Conservation (phyloP, 2,329 filamentous ascomycete species). For the Fusarium sp. region DNA sequence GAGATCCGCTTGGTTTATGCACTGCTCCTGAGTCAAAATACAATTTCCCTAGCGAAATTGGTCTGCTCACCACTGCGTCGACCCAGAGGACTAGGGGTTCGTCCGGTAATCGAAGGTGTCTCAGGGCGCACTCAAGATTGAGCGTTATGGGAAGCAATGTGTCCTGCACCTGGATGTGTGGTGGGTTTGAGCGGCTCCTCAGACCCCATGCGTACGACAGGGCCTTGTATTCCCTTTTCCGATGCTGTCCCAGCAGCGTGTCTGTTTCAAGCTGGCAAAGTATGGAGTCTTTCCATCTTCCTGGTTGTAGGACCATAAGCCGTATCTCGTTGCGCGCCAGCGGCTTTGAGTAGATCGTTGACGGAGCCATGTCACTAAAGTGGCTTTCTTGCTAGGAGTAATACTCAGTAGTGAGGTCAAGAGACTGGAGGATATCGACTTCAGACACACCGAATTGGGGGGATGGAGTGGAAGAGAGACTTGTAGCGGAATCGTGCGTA, state of each 20-base stretch:
- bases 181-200: not conserved
- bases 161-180: not conserved
- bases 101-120: not conserved
- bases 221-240: not conserved
- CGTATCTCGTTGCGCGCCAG: not conserved
- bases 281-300: not conserved
- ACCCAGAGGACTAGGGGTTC: not conserved
- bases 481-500: fast-evolving
- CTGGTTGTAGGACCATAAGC: not conserved
- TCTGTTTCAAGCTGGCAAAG: not conserved
- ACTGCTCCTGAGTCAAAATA: not conserved
- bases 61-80: not conserved
- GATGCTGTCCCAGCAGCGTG: not conserved
- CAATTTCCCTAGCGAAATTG: no score
- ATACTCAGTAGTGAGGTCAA: not conserved
- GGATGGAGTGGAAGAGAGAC: not conserved
- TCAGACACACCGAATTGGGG: not conserved
- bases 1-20: not conserved
- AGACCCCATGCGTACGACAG: slow-evolving; percentile 1
- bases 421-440: not conserved
- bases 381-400: not conserved
- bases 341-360: not conserved
- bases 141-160: not conserved
- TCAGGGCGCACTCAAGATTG: not conserved
- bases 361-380: not conserved